phyloP scores from a whole-genome alignment of 345 rosid genomes.

The Hypericum androsaemum region DNA sequence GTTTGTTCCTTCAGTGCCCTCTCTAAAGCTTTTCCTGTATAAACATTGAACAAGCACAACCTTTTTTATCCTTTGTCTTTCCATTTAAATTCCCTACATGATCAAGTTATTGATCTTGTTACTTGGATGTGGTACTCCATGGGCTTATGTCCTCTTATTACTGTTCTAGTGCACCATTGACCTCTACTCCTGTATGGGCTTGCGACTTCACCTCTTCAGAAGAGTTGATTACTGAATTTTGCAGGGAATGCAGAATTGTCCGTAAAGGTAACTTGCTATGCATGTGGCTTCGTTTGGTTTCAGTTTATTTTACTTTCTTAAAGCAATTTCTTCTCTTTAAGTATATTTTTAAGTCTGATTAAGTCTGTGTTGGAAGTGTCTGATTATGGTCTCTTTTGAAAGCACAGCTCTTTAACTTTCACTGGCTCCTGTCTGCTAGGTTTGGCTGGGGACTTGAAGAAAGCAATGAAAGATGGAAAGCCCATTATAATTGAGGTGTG shows the following conservation, averaged over 20 bases:
- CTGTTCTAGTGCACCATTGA: slow-evolving; percentile 67
- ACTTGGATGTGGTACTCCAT: too few species aligned
- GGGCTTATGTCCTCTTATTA: neutral
- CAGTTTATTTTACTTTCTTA: too few species aligned
- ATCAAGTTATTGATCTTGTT: too few species aligned
- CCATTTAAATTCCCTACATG: neutral
- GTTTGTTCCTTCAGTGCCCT: too few species aligned
- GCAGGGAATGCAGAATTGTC: slow-evolving; percentile 96
- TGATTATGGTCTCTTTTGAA: slow-evolving; percentile 2
- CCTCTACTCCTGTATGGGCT: slow-evolving; percentile 93
- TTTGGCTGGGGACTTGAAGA: slow-evolving; percentile 95
- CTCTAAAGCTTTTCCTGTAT: too few species aligned
- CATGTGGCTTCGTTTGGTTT: too few species aligned
- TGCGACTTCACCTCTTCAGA: slow-evolving; percentile 73
- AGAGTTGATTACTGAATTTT: slow-evolving; percentile 84
- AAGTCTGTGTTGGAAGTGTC: neutral
- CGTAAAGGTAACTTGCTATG: slow-evolving; percentile 57
- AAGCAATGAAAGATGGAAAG: slow-evolving; percentile 99
- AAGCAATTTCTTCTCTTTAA: too few species aligned
- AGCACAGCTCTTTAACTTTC: slow-evolving; percentile 2
- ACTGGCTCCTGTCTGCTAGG: slow-evolving; percentile 37
- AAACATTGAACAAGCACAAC: too few species aligned
- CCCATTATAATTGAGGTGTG: slow-evolving; percentile 91
- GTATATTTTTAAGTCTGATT: neutral
- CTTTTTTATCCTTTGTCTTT: too few species aligned